phyloP scores from a whole-genome alignment of 768 basidiomycete species.

The Auricularia sp. region DNA sequence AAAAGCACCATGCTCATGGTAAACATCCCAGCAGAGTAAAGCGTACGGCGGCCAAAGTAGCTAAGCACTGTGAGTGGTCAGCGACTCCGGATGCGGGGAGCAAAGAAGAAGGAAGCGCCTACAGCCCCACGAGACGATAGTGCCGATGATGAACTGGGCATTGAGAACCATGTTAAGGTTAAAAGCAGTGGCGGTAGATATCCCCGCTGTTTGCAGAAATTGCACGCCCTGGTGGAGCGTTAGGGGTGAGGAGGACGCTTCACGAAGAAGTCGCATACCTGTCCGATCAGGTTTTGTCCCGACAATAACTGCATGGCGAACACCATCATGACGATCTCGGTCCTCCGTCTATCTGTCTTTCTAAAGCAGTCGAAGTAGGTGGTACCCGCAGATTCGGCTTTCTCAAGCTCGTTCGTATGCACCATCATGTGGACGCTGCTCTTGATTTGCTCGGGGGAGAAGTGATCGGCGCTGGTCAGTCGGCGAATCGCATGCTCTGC shows the following conservation, averaged over 20 bases:
- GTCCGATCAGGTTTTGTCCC: slow-evolving; percentile 16
- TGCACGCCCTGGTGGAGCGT: slow-evolving; percentile 17
- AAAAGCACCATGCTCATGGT: slow-evolving; percentile 19
- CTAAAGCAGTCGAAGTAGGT: slow-evolving; percentile 30
- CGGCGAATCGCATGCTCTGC: slow-evolving; percentile 18
- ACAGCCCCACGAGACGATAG: slow-evolving; percentile 23
- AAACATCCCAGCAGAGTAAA: slow-evolving; percentile 26
- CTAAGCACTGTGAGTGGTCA: slow-evolving; percentile 12
- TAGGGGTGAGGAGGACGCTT: too few species aligned
- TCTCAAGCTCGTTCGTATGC: slow-evolving; percentile 29
- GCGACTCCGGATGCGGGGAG: background rate
- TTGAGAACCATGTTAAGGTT: slow-evolving; percentile 15
- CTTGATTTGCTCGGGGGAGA: slow-evolving; percentile 19
- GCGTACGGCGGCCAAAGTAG: slow-evolving; percentile 23
- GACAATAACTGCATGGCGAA: slow-evolving; percentile 70
- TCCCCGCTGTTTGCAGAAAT: slow-evolving; percentile 20
- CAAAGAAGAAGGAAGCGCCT: slow-evolving; percentile 3
- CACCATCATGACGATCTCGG: slow-evolving; percentile 71
- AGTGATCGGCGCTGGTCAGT: slow-evolving; percentile 9
- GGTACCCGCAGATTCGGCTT: slow-evolving; percentile 20
- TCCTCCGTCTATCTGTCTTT: slow-evolving; percentile 23
- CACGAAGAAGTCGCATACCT: background rate
- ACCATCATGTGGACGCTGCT: slow-evolving; percentile 25
- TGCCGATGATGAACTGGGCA: slow-evolving; percentile 24
- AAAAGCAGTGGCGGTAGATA: slow-evolving; percentile 15